phyloP scores from a whole-genome alignment of 2,329 filamentous ascomycete genomes.

The Beauveria pseudobassiana region DNA sequence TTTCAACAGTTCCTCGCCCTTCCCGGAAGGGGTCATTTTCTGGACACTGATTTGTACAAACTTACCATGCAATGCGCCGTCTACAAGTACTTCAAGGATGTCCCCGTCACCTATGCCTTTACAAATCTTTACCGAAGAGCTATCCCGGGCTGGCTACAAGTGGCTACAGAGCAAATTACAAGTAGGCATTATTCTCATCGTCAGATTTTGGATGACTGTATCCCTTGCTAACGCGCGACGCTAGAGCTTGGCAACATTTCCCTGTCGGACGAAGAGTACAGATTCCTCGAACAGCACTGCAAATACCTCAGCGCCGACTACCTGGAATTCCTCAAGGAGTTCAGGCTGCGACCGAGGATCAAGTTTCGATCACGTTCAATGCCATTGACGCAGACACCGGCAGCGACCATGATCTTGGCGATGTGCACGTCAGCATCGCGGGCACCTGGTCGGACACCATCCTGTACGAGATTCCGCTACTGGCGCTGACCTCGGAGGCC shows the following conservation, averaged over 20 bases:
- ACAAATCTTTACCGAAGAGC: conserved; percentile 95
- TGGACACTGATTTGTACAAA: conserved; percentile 87
- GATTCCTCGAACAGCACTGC: conserved; percentile 71
- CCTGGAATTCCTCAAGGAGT: conserved; percentile 71
- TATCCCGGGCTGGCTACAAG: conserved; percentile 72
- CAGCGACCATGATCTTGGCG: conserved; percentile 60
- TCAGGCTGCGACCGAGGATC: conserved; percentile 76
- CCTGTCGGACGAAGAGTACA: conserved; percentile 70
- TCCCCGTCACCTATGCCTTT: conserved; percentile 82
- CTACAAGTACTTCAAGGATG: conserved; percentile 79
- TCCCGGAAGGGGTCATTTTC: conserved; percentile 69
- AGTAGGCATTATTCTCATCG: conserved; percentile 40
- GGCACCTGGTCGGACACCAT: conserved; percentile 93
- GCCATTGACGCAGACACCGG: conserved; percentile 49
- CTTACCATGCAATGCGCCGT: conserved; percentile 98
- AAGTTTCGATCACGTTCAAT: conserved; percentile 65
- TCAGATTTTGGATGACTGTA: not conserved
- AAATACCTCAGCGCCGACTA: conserved; percentile 73
- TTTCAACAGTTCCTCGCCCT: conserved; percentile 59
- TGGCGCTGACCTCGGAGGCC: conserved; percentile 87
- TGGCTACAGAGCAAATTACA: conserved; percentile 82
- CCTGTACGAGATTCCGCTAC: conserved; percentile 90
- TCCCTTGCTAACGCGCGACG: not conserved
- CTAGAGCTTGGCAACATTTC: conserved; percentile 75
- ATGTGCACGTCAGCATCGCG: conserved; percentile 67